Evolutionary conservation across 805 yeast species (phyloP).

Genomic region (Saturnispora sekii): DNA sequence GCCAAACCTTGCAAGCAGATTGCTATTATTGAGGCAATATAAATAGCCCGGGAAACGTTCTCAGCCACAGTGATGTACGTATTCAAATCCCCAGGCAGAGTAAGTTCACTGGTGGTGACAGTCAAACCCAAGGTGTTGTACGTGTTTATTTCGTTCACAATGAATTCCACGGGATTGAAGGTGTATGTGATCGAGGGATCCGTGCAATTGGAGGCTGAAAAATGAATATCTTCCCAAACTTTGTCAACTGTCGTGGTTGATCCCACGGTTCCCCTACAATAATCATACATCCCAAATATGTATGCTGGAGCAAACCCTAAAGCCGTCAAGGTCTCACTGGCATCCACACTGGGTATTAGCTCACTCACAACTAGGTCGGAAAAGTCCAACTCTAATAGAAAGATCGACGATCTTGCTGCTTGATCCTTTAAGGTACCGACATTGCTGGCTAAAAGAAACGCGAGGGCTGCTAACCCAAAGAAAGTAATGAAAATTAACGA

Average conservation of each 20-base stretch:
- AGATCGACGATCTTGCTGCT: slow-evolving; percentile 34
- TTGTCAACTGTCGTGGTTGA: slow-evolving; percentile 10
- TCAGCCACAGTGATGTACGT: slow-evolving; percentile 36
- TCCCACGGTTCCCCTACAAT: slow-evolving; percentile 37
- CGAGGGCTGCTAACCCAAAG: slow-evolving; percentile 31
- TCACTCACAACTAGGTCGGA: slow-evolving; percentile 18
- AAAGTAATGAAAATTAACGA: slow-evolving; percentile 14
- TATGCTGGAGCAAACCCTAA: slow-evolving; percentile 38
- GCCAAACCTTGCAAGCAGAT: slow-evolving; percentile 35
- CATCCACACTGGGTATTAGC: slow-evolving; percentile 3
- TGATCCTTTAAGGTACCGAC: slow-evolving; percentile 40
- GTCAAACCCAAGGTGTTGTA: slow-evolving; percentile 7
- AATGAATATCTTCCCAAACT: slow-evolving; percentile 16
- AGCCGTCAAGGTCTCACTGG: slow-evolving; percentile 6
- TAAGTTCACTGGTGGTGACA: slow-evolving; percentile 23
- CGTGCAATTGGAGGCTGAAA: slow-evolving; percentile 37
- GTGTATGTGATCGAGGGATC: slow-evolving; percentile 44
- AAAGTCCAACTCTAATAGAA: slow-evolving; percentile 39
- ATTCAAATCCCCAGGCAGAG: slow-evolving; percentile 46
- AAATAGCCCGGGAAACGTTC: slow-evolving; percentile 46
- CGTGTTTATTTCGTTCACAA: slow-evolving; percentile 11
- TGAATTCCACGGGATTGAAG: slow-evolving; percentile 40
- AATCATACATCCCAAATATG: slow-evolving; percentile 55
- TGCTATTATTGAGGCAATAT: slow-evolving; percentile 42
- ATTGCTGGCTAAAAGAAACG: slow-evolving; percentile 39